Evolutionary conservation across 176 grass and related monocot species (phyloP).

Genomic region (Raddia distichophylla): DNA sequence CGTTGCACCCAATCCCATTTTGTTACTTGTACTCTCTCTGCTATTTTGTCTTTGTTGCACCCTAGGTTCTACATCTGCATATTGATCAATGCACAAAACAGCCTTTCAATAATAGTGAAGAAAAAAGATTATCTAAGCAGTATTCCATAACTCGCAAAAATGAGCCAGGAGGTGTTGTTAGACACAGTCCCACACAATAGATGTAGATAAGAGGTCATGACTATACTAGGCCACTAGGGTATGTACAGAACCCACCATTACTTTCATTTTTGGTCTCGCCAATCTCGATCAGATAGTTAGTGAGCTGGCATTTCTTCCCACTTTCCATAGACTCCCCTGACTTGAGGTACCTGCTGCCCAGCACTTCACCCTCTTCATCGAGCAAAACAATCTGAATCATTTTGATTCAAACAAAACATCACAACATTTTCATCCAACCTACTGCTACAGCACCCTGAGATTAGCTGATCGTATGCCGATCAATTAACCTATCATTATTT

Average conservation of each 20-base stretch:
- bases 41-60: not conserved
- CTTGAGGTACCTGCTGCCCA: constrained; percentile 66
- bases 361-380: constrained; percentile 60
- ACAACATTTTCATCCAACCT: constrained; percentile 11
- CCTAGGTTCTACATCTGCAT: not conserved
- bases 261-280: constrained; percentile 39
- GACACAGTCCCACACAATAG: not conserved
- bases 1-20: not conserved
- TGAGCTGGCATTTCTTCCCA: constrained; percentile 55
- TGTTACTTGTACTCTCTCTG: constrained; percentile 29
- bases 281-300: constrained; percentile 64
- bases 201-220: not conserved
- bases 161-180: not conserved
- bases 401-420: constrained; percentile 19
- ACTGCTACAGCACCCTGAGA: constrained; percentile 15
- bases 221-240: not conserved
- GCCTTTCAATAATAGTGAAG: not conserved
- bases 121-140: not conserved
- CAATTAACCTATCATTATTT: not conserved
- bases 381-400: constrained; percentile 61
- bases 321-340: constrained; percentile 58
- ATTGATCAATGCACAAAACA: constrained; percentile 29
- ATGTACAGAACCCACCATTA: constrained; percentile 48
- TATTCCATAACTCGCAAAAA: not conserved
- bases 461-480: constrained; percentile 1